Base-by-base conservation (phyloP, 495 filamentous ascomycete genomes). In the Sordaria brevicollis region DNA sequence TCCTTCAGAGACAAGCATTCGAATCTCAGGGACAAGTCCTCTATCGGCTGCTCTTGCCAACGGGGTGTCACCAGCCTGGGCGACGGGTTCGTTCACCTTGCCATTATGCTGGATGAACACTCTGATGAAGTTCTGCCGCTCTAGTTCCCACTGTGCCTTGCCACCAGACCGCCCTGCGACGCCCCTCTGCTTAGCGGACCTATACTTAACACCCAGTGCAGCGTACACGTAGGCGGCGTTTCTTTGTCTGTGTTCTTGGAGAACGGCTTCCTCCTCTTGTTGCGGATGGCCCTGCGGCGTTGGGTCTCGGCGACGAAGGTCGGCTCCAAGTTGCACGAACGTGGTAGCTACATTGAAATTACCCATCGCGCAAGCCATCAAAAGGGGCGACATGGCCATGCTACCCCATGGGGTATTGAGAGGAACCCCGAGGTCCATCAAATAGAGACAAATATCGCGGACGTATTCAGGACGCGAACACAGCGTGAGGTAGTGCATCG, bases 401-500 rank as follows among this genome's bases (percentile, higher is more conserved):
- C 25, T 62, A 31, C 49, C 49, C 49, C 49, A 62, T 62, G 49
- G 49, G 17, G 49, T 62, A 62, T 62, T 29, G 7, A 62, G 49
- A 11, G 49, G 49, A 17, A 62, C 13, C 25, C 49, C 49, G 8
- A 62, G 49, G 25, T 62, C 49, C 25, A 62, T 62, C 25, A 62
- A 25, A 31, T 13, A 62, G 49, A 62, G 49, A 33, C 49, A 62
- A 15, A 62, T 62, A 4, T 62, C 25, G 49, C 49, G 25, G 33
- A 62, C 10, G 33, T 62, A 33, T 62, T 62, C 49, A 31, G 21
- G 49, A 62, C 49, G 49, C 33, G 25, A 37, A 41, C 68, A 70
- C 25, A 66, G 34, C 21, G 57, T 11, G 25, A 70, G 29, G 19
- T 67, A 70, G 65, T 70, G 65, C 68, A 70, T 70, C 19, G 65